These are phyloP conservation scores for Digitaria exilis DNA, from an alignment of 202 grass and related monocot species.

Conservation along the genomic window DNA sequence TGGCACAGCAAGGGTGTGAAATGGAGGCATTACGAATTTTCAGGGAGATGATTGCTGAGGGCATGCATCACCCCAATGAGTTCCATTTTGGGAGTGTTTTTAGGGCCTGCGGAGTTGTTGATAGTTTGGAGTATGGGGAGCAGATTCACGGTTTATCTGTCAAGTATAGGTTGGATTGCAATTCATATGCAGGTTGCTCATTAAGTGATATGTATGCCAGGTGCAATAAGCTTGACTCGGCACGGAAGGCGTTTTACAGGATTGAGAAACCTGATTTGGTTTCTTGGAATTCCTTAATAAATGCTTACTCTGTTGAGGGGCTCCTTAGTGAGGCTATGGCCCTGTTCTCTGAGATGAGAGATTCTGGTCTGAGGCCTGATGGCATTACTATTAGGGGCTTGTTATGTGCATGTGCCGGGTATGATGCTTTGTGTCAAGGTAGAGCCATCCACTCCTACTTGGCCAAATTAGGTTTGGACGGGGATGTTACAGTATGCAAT, in stretches of 20 bases:
- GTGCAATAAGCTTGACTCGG: constrained; percentile 56
- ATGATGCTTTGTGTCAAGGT: constrained; percentile 50
- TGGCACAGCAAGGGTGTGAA: constrained; percentile 59
- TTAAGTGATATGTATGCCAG: constrained; percentile 74
- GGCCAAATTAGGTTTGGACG: constrained; percentile 54
- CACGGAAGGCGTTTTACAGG: constrained; percentile 49
- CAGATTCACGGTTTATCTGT: constrained; percentile 60
- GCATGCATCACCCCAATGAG: constrained; percentile 15
- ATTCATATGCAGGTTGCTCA: constrained; percentile 65
- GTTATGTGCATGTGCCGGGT: constrained; percentile 55
- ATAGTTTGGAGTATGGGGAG: constrained; percentile 42
- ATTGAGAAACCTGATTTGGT: constrained; percentile 67
- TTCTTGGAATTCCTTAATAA: constrained; percentile 76
- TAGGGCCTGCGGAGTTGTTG: constrained; percentile 44
- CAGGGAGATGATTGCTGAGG: constrained; percentile 50
- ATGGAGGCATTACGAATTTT: constrained; percentile 47
- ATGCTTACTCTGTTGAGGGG: constrained; percentile 54
- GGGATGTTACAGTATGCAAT: constrained; percentile 55
- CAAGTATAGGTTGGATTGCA: constrained; percentile 52
- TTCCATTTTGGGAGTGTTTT: constrained; percentile 76
- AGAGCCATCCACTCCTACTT: constrained; percentile 60
- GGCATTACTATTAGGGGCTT: constrained; percentile 57
- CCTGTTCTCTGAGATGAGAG: constrained; percentile 64
- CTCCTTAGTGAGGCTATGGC: constrained; percentile 46
- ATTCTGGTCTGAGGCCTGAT: constrained; percentile 50